phyloP scores from a whole-genome alignment of 2,329 filamentous ascomycete species.

The Aspergillus sp. region DNA sequence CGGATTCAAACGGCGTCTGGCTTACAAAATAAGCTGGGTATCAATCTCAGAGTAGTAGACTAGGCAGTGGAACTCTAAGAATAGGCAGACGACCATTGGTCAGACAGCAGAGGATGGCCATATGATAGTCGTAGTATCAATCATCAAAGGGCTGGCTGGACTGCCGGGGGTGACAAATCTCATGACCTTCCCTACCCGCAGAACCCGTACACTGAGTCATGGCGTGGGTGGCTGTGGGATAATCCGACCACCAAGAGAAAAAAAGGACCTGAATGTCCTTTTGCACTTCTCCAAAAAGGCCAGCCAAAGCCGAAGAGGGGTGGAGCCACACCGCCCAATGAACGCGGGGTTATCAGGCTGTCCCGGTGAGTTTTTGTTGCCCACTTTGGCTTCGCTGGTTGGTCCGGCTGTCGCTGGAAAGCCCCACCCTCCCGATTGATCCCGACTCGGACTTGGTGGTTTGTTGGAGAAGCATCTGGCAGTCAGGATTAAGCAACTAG shows the following conservation, averaged over 20 bases:
- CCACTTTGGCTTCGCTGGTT: not conserved
- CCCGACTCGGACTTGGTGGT: not conserved
- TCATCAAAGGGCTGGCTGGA: not conserved
- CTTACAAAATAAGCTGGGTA: not conserved
- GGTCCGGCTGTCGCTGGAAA: not conserved
- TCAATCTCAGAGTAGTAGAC: not conserved
- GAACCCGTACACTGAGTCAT: conserved; percentile 1
- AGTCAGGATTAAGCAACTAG: no score
- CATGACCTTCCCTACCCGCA: conserved; percentile 6
- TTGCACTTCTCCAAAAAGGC: not conserved
- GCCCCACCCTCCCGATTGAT: not conserved
- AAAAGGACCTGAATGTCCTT: not conserved
- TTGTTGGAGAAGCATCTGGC: not conserved
- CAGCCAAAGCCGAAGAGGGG: not conserved
- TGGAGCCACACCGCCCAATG: conserved; percentile 6
- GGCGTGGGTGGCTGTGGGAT: conserved; percentile 5
- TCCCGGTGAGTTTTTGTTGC: not conserved
- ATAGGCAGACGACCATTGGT: not conserved
- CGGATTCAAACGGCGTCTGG: not conserved
- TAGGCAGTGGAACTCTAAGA: not conserved
- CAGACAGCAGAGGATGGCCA: not conserved
- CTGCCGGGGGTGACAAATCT: not conserved
- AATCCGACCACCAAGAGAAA: not conserved
- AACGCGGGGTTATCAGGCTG: not conserved
- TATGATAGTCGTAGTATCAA: not conserved